phyloP scores from a whole-genome alignment of 352 stramenopile genomes.

The Pythium dissimile region DNA sequence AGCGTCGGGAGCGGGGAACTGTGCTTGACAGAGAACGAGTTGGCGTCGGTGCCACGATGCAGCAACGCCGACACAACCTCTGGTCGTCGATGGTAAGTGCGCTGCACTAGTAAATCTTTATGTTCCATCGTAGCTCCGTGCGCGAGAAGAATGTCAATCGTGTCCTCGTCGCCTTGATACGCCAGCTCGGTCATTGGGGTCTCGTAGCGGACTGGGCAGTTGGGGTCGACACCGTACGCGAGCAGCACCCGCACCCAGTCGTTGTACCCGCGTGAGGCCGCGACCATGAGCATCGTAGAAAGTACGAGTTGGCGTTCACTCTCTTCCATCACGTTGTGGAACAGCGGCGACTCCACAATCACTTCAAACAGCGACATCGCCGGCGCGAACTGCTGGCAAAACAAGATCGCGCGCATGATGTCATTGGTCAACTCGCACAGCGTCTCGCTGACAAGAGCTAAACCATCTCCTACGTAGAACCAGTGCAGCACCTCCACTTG shows the following conservation, averaged over 20 bases:
- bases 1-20: not conserved
- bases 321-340: not conserved
- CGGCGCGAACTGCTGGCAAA: not conserved
- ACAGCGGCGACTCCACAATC: not conserved
- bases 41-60: not conserved
- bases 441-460: not conserved
- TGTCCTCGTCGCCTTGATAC: not conserved
- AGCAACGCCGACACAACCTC: slow-evolving; percentile 2
- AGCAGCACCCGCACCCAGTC: slow-evolving; percentile 9
- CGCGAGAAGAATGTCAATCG: not conserved
- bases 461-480: not conserved
- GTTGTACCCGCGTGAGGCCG: not conserved
- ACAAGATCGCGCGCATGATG: not conserved
- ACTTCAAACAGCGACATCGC: not conserved
- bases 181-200: not conserved
- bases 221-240: slow-evolving; percentile 16
- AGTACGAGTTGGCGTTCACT: not conserved
- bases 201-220: not conserved
- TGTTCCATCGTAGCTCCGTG: not conserved
- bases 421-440: not conserved
- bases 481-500: not conserved
- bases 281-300: not conserved
- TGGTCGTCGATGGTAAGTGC: not conserved
- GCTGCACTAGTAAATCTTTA: not conserved
- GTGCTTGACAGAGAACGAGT: not conserved